A percentile compares a stretch with the other conserved stretches of the same genome.
Conservation (phyloP, 495 filamentous ascomycete species). For the Evernia prunastri region DNA sequence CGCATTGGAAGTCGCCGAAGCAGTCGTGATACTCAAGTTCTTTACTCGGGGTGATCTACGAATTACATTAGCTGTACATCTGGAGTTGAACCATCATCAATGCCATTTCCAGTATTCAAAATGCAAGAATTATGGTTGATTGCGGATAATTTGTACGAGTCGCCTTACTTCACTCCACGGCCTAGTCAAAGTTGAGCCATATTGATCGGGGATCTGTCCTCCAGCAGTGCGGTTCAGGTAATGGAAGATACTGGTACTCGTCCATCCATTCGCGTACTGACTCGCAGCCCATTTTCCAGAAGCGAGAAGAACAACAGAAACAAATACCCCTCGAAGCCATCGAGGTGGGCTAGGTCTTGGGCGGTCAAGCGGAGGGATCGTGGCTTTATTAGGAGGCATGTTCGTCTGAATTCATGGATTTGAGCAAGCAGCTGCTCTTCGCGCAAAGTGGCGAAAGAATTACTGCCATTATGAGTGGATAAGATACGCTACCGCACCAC, state of each 20-base stretch:
- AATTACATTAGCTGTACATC: neutral
- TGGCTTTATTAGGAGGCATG: neutral
- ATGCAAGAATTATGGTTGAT: no score
- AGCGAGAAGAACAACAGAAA: neutral
- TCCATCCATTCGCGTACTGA: neutral
- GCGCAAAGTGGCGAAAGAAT: neutral
- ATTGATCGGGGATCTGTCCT: neutral
- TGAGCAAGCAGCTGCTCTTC: neutral
- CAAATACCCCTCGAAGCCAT: neutral
- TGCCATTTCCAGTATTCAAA: no score
- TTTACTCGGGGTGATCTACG: slow-evolving; percentile 8
- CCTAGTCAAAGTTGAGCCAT: neutral
- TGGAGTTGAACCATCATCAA: no score
- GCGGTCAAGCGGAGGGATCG: no score
- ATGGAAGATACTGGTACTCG: neutral
- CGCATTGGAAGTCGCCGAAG: slow-evolving; percentile 33
- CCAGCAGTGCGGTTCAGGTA: neutral
- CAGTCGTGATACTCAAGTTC: slow-evolving; percentile 24
- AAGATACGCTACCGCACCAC: no score
- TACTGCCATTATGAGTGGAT: no score
- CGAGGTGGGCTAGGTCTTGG: neutral
- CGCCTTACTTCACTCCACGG: slow-evolving; percentile 10
- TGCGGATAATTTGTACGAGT: accelerated
- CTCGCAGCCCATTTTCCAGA: neutral
- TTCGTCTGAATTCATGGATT: neutral